A percentile compares a stretch with the other conserved stretches of the same genome.
Evolutionary conservation across 441 rosid species (phyloP).

Genomic region (Adansonia grandidieri): DNA sequence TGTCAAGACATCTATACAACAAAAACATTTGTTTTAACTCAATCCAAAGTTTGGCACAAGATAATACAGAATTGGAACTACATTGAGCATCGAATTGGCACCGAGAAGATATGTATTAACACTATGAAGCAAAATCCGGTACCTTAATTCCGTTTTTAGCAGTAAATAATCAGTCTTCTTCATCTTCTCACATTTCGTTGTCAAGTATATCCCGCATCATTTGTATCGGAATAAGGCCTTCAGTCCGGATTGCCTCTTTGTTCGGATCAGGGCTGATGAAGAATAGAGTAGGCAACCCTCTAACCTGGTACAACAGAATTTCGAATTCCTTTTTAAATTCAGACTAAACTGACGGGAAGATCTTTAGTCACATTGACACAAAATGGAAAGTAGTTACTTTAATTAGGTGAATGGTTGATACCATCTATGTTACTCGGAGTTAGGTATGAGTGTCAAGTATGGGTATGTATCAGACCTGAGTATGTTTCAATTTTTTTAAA

Average conservation of each 20-base stretch:
- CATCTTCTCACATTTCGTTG: constrained; percentile 63
- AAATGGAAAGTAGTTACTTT: neutral
- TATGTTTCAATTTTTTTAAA: neutral
- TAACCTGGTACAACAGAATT: constrained; percentile 53
- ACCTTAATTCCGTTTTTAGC: neutral
- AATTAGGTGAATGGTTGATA: neutral
- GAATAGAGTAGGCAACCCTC: constrained; percentile 81
- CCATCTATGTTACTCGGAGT: neutral
- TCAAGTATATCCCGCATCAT: constrained; percentile 87
- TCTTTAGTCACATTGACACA: neutral
- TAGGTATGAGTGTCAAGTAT: neutral
- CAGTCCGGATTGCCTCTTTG: constrained; percentile 84
- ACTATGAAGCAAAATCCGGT: constrained; percentile 12
- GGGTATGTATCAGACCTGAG: neutral
- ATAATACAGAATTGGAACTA: neutral
- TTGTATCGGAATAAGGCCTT: constrained; percentile 84
- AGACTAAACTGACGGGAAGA: neutral
- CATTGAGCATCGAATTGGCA: neutral
- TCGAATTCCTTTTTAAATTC: neutral
- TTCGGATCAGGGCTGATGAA: constrained; percentile 86
- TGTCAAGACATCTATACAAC: constrained; percentile 7
- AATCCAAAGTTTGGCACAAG: neutral
- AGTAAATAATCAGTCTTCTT: constrained; percentile 2
- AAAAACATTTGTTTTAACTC: neutral
- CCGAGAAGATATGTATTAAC: neutral